phyloP scores from a whole-genome alignment of 768 basidiomycete species.

The Collybia nuda region DNA sequence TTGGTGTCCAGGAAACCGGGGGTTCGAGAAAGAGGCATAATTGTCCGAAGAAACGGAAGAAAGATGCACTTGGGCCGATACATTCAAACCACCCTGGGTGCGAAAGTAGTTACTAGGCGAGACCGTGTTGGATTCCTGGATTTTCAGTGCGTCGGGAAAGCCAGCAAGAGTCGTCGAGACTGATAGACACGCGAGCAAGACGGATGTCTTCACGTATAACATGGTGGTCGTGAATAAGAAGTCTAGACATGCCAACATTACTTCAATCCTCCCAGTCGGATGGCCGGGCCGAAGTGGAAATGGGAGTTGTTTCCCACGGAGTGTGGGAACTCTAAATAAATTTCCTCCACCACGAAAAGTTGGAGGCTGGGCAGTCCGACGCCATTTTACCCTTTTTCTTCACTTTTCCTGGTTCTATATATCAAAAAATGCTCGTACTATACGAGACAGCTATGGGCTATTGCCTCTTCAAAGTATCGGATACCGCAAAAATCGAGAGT shows the following conservation, averaged over 20 bases:
- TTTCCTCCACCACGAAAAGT: neutral
- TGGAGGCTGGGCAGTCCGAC: too few relatives aligned
- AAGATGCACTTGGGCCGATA: slow-evolving; percentile 15
- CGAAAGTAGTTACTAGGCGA: too few relatives aligned
- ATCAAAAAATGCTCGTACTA: slow-evolving; percentile 83
- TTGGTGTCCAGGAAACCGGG: slow-evolving; percentile 50
- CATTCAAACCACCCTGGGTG: neutral
- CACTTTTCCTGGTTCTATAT: neutral
- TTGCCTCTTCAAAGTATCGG: slow-evolving; percentile 95
- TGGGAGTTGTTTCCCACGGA: neutral
- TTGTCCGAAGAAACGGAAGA: slow-evolving; percentile 25
- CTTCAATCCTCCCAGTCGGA: too few relatives aligned
- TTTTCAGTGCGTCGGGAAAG: too few relatives aligned
- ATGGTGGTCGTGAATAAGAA: too few relatives aligned
- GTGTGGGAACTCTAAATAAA: slow-evolving; percentile 1
- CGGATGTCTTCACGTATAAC: too few relatives aligned
- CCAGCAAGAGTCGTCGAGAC: too few relatives aligned
- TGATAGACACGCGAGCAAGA: too few relatives aligned
- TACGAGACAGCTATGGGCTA: slow-evolving; percentile 97
- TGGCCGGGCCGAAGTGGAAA: too few relatives aligned
- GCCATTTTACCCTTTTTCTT: too few relatives aligned
- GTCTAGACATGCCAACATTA: too few relatives aligned
- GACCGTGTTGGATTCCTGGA: too few relatives aligned
- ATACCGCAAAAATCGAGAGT: slow-evolving; percentile 83
- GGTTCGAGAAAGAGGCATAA: slow-evolving; percentile 43